Conservation (phyloP, 176 grass and related monocot species). For the Aechmea fasciata region DNA sequence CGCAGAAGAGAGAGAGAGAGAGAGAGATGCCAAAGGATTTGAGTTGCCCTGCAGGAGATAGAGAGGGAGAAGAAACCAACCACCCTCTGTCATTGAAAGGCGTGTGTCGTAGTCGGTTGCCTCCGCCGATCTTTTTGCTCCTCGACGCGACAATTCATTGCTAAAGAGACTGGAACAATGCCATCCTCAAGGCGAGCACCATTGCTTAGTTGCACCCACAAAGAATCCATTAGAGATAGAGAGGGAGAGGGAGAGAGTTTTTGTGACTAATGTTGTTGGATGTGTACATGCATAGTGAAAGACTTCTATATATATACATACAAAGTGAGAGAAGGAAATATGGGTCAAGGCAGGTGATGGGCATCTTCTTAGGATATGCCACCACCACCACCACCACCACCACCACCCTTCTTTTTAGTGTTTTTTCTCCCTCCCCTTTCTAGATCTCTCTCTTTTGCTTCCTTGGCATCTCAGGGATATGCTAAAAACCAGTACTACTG, state of each 20-base stretch:
- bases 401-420: slow-evolving; percentile 7
- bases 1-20: slow-evolving; percentile 2
- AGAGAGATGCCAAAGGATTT: slow-evolving; percentile 21
- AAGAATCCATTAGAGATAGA: neutral
- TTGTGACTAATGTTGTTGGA: neutral
- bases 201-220: neutral
- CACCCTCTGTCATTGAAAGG: neutral
- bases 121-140: neutral
- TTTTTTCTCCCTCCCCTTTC: slow-evolving; percentile 7
- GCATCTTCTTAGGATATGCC: slow-evolving; percentile 45
- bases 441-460: slow-evolving; percentile 6
- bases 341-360: neutral
- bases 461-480: slow-evolving; percentile 48
- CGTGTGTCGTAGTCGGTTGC: neutral
- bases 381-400: slow-evolving; percentile 11
- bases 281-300: neutral
- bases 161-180: neutral
- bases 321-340: slow-evolving; percentile 2
- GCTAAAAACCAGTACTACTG: slow-evolving; percentile 3
- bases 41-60: slow-evolving; percentile 34
- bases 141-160: neutral
- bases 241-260: neutral
- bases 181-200: neutral
- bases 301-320: neutral
- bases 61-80: slow-evolving; percentile 5